Evolutionary conservation across 345 rosid species (phyloP), one percentile per base, ranked within the genome.

Genomic region (Isatis tinctoria): DNA sequence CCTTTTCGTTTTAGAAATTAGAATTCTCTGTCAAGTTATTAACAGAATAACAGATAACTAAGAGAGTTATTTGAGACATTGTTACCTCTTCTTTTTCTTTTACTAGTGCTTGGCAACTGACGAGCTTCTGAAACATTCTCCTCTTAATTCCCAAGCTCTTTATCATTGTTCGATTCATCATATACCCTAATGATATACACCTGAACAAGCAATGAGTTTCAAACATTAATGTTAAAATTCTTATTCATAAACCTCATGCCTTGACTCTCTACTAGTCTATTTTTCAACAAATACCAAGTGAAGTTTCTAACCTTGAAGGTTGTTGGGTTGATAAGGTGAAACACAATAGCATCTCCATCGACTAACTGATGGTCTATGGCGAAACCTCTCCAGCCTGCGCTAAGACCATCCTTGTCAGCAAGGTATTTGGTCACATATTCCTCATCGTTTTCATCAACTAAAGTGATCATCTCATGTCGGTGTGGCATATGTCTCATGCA

Each of bases 321-420:
- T 57, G 78, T 75, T 39, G 83, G 83, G 9, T n/a, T 51, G 30
- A 85, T 70, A 16, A 87, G 79, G 43, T 86, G 92, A 81, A 91
- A 91, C 36, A 87, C 82, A n/a, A 82, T 14, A 18, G 65, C 88
- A 78, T 91, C 95, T 30, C 92, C 88, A 51, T 83, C 85, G 12
- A 81, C 66, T 45, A 87, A 76, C 7, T 83, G 77, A 47, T 86
- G 90, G 51, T 79, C 85, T 68, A 79, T 63, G 22, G 87, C 66
- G 54, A 87, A 87, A 44, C 80, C 80, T 79, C 91, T 86, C 92
- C 92, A 88, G 35, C 92, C 92, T 30, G 72, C 92, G 32, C 97
- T 87, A 26, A 91, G 82, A 11, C 92, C 90, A 14, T 30, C 52
- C 80, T 87, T 91, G 16, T 20, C 78, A 5, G 65, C 82, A 40